Base-by-base conservation (phyloP, 495 filamentous ascomycete species). In the Baudoinia panamericana region DNA sequence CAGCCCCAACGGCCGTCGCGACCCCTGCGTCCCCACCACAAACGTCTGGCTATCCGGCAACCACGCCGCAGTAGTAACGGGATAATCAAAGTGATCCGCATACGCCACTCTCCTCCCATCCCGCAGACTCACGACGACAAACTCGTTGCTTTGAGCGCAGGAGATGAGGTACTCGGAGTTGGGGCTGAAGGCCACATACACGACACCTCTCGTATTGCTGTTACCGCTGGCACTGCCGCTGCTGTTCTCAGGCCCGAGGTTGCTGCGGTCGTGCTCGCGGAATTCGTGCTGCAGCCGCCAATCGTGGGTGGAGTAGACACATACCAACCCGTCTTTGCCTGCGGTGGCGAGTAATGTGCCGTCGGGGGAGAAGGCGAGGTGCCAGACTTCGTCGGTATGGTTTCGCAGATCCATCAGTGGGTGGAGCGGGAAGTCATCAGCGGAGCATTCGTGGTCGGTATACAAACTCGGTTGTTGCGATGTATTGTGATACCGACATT, bases 401-500 rank as follows among this genome's bases (percentile, higher is more conserved):
- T 84, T 63, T 21, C 66, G 67, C n/a, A 96, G 63, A 46, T 85
- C 76, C 10, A 73, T 53, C 15, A 71, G 63, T 1, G 75, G 68
- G 22, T 73, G 68, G 3, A 78, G 61, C 0, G 90, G 90, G 52
- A 95, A 96, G 30, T 82, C 71, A 31, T 69, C 70, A 45, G 73
- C 70, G 35, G 90, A 80, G 54, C 92, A 99, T 31, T 67, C 62
- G 55, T 99, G 90, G 54, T 96, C 82, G 7, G 75, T 72, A 62
- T 92, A 96, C 36, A 99, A 68, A 1, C 87, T 93, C 0, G 85
- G 85, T 2, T 83, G 64, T 1, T 65, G 56, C n/a, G 73, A 66
- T 4, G 75, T 82, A 43, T 88, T 93, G 63, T 99, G 90, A 61
- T 84, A 99, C 30, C 84, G 61, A 52, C 90, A 99, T 27, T 73